These are phyloP conservation scores for Diaporthe sp. DNA, from an alignment of 2,329 filamentous ascomycete genomes.

Conservation along the genomic window DNA sequence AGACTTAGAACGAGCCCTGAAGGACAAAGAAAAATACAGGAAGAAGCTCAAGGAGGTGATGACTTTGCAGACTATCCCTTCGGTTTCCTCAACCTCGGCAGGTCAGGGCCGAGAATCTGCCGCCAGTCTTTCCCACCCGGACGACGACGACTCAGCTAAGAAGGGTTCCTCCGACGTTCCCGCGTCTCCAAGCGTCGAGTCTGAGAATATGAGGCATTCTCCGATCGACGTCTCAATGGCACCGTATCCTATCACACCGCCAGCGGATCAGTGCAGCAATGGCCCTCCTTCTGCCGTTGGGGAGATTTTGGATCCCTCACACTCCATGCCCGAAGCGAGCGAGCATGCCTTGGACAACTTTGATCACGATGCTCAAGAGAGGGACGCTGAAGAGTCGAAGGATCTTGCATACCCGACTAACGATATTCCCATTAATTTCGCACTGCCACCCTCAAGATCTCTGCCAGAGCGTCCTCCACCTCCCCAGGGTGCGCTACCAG, in stretches of 20 bases:
- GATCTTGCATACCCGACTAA: conserved; percentile 61
- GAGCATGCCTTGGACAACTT: conserved; percentile 71
- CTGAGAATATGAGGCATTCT: conserved; percentile 66
- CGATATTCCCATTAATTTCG: conserved; percentile 65
- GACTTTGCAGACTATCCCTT: conserved; percentile 53
- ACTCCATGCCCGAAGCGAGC: conserved; percentile 71
- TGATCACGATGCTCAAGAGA: conserved; percentile 68
- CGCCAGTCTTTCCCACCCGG: conserved; percentile 45
- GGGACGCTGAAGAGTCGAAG: conserved; percentile 59
- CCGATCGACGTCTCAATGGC: conserved; percentile 72
- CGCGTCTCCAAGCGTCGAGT: conserved; percentile 64
- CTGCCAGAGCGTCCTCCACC: conserved; percentile 67
- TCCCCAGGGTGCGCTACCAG: conserved; percentile 63
- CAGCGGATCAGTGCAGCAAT: conserved; percentile 61
- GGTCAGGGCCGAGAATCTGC: conserved; percentile 39
- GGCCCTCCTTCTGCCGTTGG: conserved; percentile 59
- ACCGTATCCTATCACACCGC: conserved; percentile 75
- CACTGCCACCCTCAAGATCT: conserved; percentile 69
- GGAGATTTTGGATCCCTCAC: conserved; percentile 68
- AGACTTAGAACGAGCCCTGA: conserved; percentile 89
- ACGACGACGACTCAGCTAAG: conserved; percentile 48
- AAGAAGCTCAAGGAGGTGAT: conserved; percentile 87
- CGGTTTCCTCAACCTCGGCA: conserved; percentile 41
- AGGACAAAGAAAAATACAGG: conserved; percentile 94
- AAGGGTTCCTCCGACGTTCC: conserved; percentile 54